Base-by-base conservation (phyloP, 495 filamentous ascomycete species). In the Massariosphaeria phaeospora region DNA sequence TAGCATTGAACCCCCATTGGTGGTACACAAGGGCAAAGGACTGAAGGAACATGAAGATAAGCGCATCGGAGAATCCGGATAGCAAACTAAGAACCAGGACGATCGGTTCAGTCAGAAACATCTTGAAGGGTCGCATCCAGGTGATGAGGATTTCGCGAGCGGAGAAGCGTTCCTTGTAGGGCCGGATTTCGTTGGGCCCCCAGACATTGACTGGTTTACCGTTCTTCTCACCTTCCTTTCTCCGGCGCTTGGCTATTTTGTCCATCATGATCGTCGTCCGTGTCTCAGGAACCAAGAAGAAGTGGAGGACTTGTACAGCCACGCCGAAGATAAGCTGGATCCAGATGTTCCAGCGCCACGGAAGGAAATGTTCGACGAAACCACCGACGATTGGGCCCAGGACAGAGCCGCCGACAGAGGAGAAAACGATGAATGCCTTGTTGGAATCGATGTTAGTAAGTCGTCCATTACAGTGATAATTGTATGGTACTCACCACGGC, bases 321-420 rank as follows among this genome's bases (percentile, higher is more conserved):
- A 61, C 78, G 34, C 79, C 79, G 48, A 82, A 78, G 70, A 81
- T 79, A 51, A 81, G 71, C 63, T 82, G 62, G 44, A 62, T 59
- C 57, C 58, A 66, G 45, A 62, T 57, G 49, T 51, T 78, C 89
- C 88, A 93, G 17, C 73, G 73, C 88, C 85, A 91, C n/a, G 67
- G 55, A 11, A 85, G 71, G 60, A 77, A 79, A 13, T 75, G 69
- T 51, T 86, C 78, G 55, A 87, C 77, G 64, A 91, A 84, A 17
- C 87, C 88, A 52, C 89, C 88, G 38, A 93, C 76, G 35, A 93
- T 79, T 0, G 89, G 86, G 1, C 89, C 89, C 4, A 91, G 73
- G 18, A 85, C 78, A 2, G 85, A 86, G 20, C 86, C 86, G 44
- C 81, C 82, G 9, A 89, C 85, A 0, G 84, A 88, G 0, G 84